A percentile compares a stretch with the other conserved stretches of the same genome.
These are phyloP conservation scores for Sporobolus alterniflorus DNA, from an alignment of 202 grass and related monocot species.

Conservation along the genomic window DNA sequence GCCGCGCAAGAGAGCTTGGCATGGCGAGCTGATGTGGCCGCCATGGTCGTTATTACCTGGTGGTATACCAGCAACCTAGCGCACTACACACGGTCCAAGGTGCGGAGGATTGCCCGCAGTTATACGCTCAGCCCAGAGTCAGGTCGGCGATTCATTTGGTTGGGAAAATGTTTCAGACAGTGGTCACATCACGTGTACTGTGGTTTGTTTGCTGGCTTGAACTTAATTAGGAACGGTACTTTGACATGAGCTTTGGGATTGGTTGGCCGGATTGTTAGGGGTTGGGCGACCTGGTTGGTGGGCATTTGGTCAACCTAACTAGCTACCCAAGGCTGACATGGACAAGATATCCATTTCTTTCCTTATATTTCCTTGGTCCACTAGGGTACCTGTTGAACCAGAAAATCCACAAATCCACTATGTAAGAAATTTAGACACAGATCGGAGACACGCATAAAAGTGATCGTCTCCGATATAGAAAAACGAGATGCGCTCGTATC, in stretches of 20 bases:
- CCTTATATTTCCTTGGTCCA: neutral
- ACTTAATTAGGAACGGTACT: neutral
- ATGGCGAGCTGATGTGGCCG: neutral
- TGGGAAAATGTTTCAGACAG: neutral
- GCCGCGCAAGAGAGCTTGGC: neutral
- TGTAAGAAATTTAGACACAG: no score
- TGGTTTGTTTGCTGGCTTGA: neutral
- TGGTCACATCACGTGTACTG: no score
- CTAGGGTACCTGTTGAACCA: no score
- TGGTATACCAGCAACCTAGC: no score
- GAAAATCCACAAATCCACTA: no score
- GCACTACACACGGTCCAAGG: no score
- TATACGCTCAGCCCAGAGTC: neutral
- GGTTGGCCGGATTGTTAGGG: slow-evolving; percentile 14
- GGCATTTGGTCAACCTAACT: slow-evolving; percentile 51
- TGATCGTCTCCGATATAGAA: no score
- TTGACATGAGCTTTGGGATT: neutral
- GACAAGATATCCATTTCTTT: no score
- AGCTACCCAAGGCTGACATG: neutral
- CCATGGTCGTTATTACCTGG: neutral
- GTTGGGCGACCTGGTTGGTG: slow-evolving; percentile 11
- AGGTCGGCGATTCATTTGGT: neutral
- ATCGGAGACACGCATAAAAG: no score
- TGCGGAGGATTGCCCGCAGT: neutral
- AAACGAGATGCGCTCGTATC: no score